phyloP scores from a whole-genome alignment of 169 alveolate genomes.

The Cryptosporidium sp. region DNA sequence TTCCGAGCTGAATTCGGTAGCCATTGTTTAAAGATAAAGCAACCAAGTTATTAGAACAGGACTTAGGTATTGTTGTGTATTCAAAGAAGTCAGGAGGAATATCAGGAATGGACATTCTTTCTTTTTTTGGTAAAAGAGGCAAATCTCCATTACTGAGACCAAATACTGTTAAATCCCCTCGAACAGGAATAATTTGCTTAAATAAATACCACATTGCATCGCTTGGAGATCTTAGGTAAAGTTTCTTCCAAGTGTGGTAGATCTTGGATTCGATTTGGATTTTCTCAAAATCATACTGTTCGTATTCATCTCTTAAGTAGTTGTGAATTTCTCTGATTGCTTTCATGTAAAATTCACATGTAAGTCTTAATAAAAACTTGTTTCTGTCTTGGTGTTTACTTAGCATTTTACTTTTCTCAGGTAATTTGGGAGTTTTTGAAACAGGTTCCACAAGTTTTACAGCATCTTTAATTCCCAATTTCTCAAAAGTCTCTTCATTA shows the following conservation, averaged over 20 bases:
- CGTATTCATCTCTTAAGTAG: conserved; percentile 1
- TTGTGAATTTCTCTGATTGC: background rate
- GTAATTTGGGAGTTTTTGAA: background rate
- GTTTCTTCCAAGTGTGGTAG: conserved; percentile 32
- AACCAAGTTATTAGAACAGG: conserved; percentile 56
- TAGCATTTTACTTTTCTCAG: background rate
- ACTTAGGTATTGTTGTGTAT: conserved; percentile 44
- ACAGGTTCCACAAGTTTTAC: conserved; percentile 24
- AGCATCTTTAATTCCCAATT: conserved; percentile 5
- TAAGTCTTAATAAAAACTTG: conserved; percentile 31
- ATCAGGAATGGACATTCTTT: conserved; percentile 39
- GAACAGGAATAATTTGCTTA: conserved; percentile 27
- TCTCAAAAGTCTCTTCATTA: conserved; percentile 1
- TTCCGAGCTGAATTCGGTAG: conserved; percentile 49
- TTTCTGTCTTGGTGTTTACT: background rate
- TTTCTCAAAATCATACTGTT: conserved; percentile 11
- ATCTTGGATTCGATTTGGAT: conserved; percentile 2
- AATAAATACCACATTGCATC: conserved; percentile 58
- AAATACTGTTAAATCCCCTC: conserved; percentile 65
- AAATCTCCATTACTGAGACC: conserved; percentile 60
- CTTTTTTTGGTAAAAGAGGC: conserved; percentile 41
- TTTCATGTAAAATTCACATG: conserved; percentile 69
- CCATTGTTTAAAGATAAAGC: conserved; percentile 51
- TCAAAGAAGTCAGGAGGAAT: conserved; percentile 65
- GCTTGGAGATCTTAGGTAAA: conserved; percentile 53